A percentile compares a stretch with the other conserved stretches of the same genome.
phyloP scores from a whole-genome alignment of 257 asterid species.

The Voacanga thouarsii region DNA sequence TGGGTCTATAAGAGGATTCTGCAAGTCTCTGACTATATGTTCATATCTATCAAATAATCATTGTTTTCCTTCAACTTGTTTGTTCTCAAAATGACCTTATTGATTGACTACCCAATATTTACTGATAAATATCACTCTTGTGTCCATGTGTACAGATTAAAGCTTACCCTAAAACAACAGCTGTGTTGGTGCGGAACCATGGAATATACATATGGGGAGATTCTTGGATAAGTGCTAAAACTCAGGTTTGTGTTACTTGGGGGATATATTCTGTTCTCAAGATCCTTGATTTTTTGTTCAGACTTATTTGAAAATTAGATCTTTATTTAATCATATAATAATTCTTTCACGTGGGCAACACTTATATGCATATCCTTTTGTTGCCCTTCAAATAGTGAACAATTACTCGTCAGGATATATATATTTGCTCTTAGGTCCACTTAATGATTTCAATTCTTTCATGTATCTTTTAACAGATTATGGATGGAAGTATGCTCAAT shows the following conservation, averaged over 20 bases:
- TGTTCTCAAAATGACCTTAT: background rate
- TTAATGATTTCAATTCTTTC: background rate
- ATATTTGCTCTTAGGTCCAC: background rate
- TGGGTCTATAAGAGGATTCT: background rate
- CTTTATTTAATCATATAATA: background rate
- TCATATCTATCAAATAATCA: background rate
- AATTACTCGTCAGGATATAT: background rate
- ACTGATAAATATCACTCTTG: slow-evolving; percentile 1
- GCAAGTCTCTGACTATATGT: background rate
- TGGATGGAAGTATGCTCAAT: background rate
- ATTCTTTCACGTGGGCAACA: background rate
- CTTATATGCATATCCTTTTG: background rate
- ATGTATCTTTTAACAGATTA: background rate
- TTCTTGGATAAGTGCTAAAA: slow-evolving; percentile 92
- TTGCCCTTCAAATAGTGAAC: background rate
- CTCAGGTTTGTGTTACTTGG: slow-evolving; percentile 54
- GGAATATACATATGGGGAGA: slow-evolving; percentile 95
- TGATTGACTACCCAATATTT: slow-evolving; percentile 1
- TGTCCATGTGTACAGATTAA: slow-evolving; percentile 48
- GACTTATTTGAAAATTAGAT: background rate
- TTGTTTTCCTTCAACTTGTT: background rate
- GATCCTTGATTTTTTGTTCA: background rate
- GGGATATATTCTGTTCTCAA: background rate
- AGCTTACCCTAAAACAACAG: slow-evolving; percentile 88
- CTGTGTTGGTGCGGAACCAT: slow-evolving; percentile 93